Evolutionary conservation across 768 basidiomycete species (phyloP).

Genomic region (Trametes gibbosa): DNA sequence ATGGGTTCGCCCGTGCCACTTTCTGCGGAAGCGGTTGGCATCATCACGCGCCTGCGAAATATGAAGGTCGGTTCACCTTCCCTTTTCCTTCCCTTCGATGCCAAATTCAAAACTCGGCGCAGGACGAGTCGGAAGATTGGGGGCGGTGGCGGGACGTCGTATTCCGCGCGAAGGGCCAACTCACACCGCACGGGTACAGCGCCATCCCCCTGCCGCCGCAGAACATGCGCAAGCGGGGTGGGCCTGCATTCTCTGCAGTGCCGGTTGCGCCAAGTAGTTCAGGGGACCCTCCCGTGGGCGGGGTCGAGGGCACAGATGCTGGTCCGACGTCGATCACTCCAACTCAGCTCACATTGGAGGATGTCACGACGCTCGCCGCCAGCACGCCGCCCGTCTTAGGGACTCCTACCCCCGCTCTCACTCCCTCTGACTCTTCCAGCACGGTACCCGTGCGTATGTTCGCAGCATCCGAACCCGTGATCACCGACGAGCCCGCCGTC

Average conservation of each 20-base stretch:
- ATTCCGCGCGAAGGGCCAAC: slow-evolving; percentile 68
- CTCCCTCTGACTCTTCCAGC: no score
- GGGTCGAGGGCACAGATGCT: no score
- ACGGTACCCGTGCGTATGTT: slow-evolving; percentile 26
- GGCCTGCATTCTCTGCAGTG: slow-evolving; percentile 32
- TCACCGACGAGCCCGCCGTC: slow-evolving; percentile 13
- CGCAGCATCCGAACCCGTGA: slow-evolving; percentile 3
- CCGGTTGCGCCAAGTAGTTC: background rate
- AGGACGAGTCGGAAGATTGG: slow-evolving; percentile 90
- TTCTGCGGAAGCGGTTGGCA: slow-evolving; percentile 68
- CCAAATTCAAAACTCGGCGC: background rate
- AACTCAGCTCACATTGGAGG: slow-evolving; percentile 44
- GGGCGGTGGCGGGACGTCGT: slow-evolving; percentile 84
- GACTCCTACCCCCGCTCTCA: slow-evolving; percentile 17
- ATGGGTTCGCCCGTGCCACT: slow-evolving; percentile 84
- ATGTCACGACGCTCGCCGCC: slow-evolving; percentile 39
- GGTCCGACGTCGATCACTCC: slow-evolving; percentile 18
- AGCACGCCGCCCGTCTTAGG: slow-evolving; percentile 8
- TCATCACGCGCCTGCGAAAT: slow-evolving; percentile 79
- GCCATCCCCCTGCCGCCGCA: slow-evolving; percentile 54
- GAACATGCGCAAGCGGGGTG: slow-evolving; percentile 59
- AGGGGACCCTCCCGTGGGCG: no score
- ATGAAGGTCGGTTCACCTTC: slow-evolving; percentile 58
- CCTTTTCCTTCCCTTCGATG: background rate
- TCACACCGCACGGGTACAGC: slow-evolving; percentile 40